Evolutionary conservation across 306 rosid species (phyloP), one percentile per base, ranked within the genome.

Genomic region (Vicia faba): DNA sequence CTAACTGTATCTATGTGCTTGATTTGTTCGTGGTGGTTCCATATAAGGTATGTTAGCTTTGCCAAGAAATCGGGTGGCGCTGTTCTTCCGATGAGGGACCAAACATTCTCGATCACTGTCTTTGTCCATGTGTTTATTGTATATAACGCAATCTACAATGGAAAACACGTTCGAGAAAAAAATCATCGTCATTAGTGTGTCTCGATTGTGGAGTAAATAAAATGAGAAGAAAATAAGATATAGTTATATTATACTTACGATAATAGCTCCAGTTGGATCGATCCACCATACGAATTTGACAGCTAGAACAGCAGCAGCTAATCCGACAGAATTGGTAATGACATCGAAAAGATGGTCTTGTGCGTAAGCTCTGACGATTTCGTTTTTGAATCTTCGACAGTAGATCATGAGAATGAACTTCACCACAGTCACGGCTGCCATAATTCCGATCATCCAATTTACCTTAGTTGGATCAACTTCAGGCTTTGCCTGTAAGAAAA

Each of bases 1-100:
- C 96, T 83, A 38, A 89, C 95, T 1, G 96, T 89, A 50, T 89
- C 96, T n/a, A 89, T 89, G 75, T 87, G 83, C 80, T 77, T 76
- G 25, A 89, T 85, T 46, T 79, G 84, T 61, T 85, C 85, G 57
- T 89, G 95, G 72, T 89, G 95, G 55, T 89, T 87, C 96, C 96
- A 89, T 71, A 87, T 80, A 54, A 90, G 79, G 67, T 78, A 90
- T 0, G 95, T 90, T 25, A 89, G 38, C 85, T 90, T 90, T 0
- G 89, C 84, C 29, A 90, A 71, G 60, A 76, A 90, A 11, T 90
- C 95, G 0, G 96, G 96, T 1, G 96, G 91, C 3, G 95, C 95
- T 13, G 95, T 84, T 46, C 89, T 76, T 80, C 96, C 96, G 0
- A 90, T 80, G 0, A 90, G 85, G 0, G 89, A 82, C 58, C 73